Conservation (phyloP, 768 basidiomycete genomes). For the Lepiota venenata region DNA sequence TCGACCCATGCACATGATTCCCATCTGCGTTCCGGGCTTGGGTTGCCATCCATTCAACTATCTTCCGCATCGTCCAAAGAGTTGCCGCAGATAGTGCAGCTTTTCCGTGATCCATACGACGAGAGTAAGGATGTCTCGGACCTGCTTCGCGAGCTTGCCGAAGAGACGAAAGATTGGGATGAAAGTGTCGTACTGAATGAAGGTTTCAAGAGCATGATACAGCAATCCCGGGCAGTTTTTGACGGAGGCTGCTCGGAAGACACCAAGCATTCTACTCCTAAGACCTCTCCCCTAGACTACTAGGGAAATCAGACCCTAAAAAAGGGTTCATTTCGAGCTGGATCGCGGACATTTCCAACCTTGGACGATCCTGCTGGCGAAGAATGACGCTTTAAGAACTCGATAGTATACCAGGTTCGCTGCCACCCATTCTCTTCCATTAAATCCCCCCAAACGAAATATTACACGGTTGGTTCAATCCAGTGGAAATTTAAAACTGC, state of each 20-base stretch:
- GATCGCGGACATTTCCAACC: not conserved
- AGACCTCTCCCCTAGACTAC: not conserved
- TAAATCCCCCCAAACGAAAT: no score
- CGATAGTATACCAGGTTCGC: no score
- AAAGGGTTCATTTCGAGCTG: not conserved
- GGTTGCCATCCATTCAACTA: not conserved
- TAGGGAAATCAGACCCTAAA: not conserved
- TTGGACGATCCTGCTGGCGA: not conserved
- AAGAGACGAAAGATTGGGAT: slow-evolving; percentile 51
- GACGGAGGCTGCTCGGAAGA: not conserved
- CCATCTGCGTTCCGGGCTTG: not conserved
- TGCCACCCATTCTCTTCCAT: no score
- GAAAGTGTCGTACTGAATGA: slow-evolving; percentile 42
- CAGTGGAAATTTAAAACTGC: no score
- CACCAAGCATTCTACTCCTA: slow-evolving; percentile 1
- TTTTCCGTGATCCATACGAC: not conserved
- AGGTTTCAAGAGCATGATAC: slow-evolving; percentile 43
- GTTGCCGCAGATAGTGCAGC: not conserved
- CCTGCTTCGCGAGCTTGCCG: slow-evolving; percentile 45
- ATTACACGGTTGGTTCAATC: no score
- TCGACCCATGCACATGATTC: not conserved
- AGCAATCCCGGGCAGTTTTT: slow-evolving; percentile 22
- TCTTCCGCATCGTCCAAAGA: not conserved
- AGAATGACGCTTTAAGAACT: no score
- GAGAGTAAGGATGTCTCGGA: slow-evolving; percentile 30